Base-by-base conservation (phyloP, 805 yeast species). In the Cyberlindnera japonica region DNA sequence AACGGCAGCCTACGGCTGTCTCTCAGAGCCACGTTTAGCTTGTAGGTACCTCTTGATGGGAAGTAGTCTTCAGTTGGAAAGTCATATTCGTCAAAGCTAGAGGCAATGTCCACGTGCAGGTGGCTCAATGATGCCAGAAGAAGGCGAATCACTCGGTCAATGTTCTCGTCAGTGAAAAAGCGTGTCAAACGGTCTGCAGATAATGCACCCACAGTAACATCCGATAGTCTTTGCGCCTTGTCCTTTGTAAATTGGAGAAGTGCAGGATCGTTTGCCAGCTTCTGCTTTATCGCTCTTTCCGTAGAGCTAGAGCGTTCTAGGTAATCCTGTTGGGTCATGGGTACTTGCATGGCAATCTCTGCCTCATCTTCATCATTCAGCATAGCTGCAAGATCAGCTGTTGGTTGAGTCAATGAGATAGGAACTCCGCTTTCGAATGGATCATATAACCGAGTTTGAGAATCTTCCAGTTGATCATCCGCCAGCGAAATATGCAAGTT, bases 401-500 rank as follows among this genome's bases (percentile, higher is more conserved):
- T 53, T 0, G 81, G 81, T 48, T 77, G 82, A 3, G 82, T 68
- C 6, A 70, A 63, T 3, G 64, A 55, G 21, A 54, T 42, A 28
- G 26, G 22, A 10, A 11, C 24, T 6, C 51, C 53, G 19, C 13
- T 27, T 13, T 45, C 43, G 3, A 53, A 36, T 2, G 58, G 51
- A 15, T 54, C 53, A 28, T 49, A 53, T 24, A 28, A 35, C n/a
- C 45, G 48, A 11, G 43, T 45, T 23, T 53, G 53, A 8, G 53
- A 44, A 22, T 34, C 50, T 7, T 37, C 35, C 18, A 66, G 67
- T 15, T 71, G 73, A 8, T 69, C 72, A 48, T 75, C 80, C n/a
- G 71, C 63, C 33, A 78, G 51, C 8, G 75, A 76, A 33, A 81
- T 68, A 42, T 71, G 74, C 38, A 82, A 61, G 23, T 69, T 74